Evolutionary conservation across 169 alveolate species (phyloP), one percentile per base, ranked within the genome.

Genomic region (Cryptosporidium bovis): DNA sequence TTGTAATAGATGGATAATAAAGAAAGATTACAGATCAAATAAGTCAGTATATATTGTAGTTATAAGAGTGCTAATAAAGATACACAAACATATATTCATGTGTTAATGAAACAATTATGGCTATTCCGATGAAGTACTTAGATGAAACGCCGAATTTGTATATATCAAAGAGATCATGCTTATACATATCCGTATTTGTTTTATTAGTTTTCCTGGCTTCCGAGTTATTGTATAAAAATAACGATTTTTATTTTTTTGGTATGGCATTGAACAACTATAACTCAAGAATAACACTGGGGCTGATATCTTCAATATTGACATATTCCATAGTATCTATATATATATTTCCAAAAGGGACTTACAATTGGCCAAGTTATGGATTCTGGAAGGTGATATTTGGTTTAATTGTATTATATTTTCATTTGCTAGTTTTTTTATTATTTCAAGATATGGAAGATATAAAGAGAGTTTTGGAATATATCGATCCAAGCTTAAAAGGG

Each of bases 401-500:
- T 29, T 50, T 82, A 55, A 65, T 62, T 29, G 56, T 90, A 24
- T 66, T 83, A 44, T 90, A 90, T 55, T 53, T 90, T n/a, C 29
- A 77, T 48, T 64, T 77, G 10, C 51, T 90, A 50, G 82, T 82
- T 48, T 90, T 90, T 69, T 83, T 90, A 29, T 66, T 90, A 10
- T 90, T 90, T 66, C 93, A 90, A 50, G 92, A 82, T n/a, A 58
- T 66, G 12, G 85, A 82, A 31, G 64, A 40, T n/a, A 71, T 91
- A 51, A 83, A 91, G 31, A 50, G 71, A 3, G 83, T 82, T 29
- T 62, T 96, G 51, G 60, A 40, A 13, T 90, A 83, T 64, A 85
- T 95, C 46, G 97, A 94, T 71, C 94, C 95, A 3, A 68, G 83
- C 13, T 82, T 95, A 40, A 96, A 96, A 34, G 67, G 82, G 51